Evolutionary conservation across 345 rosid genomes (phyloP).

Genomic region (Turritis glabra): DNA sequence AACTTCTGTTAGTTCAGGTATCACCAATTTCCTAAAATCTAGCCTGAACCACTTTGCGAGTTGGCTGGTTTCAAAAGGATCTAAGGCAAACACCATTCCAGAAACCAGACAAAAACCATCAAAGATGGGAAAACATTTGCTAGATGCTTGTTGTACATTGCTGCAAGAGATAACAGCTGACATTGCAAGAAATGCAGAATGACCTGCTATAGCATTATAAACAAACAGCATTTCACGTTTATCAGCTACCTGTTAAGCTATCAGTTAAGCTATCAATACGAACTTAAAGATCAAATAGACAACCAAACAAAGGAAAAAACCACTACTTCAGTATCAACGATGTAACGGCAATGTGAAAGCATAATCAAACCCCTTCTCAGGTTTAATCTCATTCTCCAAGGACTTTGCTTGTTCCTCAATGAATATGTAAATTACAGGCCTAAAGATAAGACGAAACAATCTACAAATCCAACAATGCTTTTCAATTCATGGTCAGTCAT

Average conservation of each 20-base stretch:
- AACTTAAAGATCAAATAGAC: not conserved
- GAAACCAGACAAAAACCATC: not conserved
- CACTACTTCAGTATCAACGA: not conserved
- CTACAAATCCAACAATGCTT: slow-evolving; percentile 1
- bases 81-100: not conserved
- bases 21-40: not conserved
- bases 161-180: not conserved
- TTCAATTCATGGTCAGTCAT: not conserved
- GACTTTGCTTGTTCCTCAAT: not conserved
- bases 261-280: not conserved
- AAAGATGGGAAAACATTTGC: not conserved
- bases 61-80: not conserved
- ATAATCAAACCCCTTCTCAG: not conserved
- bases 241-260: slow-evolving; percentile 12
- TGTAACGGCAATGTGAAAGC: slow-evolving; percentile 1
- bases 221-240: not conserved
- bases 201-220: not conserved
- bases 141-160: not conserved
- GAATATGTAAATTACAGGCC: not conserved
- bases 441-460: slow-evolving; percentile 6
- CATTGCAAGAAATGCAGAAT: not conserved
- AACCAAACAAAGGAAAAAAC: not conserved
- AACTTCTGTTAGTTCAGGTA: slow-evolving; percentile 1
- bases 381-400: not conserved
- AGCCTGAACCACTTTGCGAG: not conserved